phyloP scores from a whole-genome alignment of 2,329 filamentous ascomycete species.

The Colletotrichum navitas region DNA sequence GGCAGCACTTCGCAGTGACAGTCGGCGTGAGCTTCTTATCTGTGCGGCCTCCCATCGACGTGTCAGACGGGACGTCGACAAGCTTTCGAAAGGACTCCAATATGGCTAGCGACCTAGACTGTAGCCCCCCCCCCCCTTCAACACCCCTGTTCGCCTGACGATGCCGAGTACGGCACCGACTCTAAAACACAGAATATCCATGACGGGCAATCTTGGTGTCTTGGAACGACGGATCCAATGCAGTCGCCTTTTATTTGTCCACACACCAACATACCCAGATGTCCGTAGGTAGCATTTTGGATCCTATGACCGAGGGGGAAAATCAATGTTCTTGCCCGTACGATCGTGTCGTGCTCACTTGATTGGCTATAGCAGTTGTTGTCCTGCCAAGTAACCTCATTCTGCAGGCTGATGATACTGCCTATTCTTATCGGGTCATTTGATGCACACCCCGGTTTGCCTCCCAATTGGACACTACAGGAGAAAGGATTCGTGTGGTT shows the following conservation, averaged over 20 bases:
- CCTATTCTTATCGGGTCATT: constrained; percentile 19
- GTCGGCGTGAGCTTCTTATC: not conserved
- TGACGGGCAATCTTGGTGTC: constrained; percentile 12
- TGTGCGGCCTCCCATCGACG: not conserved
- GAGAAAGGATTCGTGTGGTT: not conserved
- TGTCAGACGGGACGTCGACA: not conserved
- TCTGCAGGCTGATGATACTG: constrained; percentile 11
- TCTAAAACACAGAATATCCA: not conserved
- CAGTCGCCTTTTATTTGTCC: not conserved
- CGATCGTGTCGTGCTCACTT: not conserved
- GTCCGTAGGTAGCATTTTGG: constrained; percentile 2
- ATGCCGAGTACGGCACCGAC: constrained; percentile 3
- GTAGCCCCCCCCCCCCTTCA: not conserved
- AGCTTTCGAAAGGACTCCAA: not conserved
- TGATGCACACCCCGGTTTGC: constrained; percentile 7
- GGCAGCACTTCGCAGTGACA: not conserved
- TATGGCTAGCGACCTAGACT: not conserved
- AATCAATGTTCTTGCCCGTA: not conserved
- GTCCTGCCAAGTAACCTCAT: constrained; percentile 7
- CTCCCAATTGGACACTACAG: not conserved
- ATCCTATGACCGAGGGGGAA: constrained; percentile 5
- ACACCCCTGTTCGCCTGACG: not conserved
- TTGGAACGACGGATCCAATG: not conserved
- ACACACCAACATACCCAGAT: not conserved
- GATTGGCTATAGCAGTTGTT: constrained; percentile 4